These are phyloP conservation scores for Colletotrichum gigasporum DNA, from an alignment of 2,329 filamentous ascomycete genomes.

Conservation along the genomic window DNA sequence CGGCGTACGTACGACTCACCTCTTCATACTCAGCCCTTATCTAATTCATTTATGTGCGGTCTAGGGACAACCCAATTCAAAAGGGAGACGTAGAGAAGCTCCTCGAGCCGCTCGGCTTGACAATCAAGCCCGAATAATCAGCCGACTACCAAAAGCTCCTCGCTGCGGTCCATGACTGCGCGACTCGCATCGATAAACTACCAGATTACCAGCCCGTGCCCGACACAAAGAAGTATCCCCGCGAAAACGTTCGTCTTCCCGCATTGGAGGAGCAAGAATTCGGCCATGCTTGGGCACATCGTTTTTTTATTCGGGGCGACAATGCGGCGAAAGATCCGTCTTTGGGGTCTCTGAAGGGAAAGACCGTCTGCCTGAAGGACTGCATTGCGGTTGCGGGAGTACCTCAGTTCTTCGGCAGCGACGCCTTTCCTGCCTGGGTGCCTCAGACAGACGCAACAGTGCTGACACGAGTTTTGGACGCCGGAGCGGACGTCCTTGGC, in stretches of 20 bases:
- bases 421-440: constrained; percentile 59
- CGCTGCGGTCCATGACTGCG: constrained; percentile 61
- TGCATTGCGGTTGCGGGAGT: constrained; percentile 63
- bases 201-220: constrained; percentile 57
- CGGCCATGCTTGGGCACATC: constrained; percentile 61
- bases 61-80: constrained; percentile 50
- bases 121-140: constrained; percentile 46
- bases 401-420: constrained; percentile 61
- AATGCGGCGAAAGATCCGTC: neutral
- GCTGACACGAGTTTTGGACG: constrained; percentile 58
- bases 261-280: constrained; percentile 51
- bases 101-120: constrained; percentile 46
- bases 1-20: constrained; percentile 37
- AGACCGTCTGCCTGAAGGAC: constrained; percentile 62
- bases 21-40: neutral
- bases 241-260: constrained; percentile 53
- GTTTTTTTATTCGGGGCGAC: constrained; percentile 50
- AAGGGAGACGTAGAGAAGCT: constrained; percentile 48
- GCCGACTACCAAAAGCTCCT: constrained; percentile 57
- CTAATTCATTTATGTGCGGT: neutral
- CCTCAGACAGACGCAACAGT: constrained; percentile 63
- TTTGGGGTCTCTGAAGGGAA: constrained; percentile 45
- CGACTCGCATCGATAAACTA: constrained; percentile 51
- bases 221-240: constrained; percentile 53
- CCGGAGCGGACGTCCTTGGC: constrained; percentile 59